Base-by-base conservation (phyloP, 306 rosid species). In the Pyrus bretschneideri region DNA sequence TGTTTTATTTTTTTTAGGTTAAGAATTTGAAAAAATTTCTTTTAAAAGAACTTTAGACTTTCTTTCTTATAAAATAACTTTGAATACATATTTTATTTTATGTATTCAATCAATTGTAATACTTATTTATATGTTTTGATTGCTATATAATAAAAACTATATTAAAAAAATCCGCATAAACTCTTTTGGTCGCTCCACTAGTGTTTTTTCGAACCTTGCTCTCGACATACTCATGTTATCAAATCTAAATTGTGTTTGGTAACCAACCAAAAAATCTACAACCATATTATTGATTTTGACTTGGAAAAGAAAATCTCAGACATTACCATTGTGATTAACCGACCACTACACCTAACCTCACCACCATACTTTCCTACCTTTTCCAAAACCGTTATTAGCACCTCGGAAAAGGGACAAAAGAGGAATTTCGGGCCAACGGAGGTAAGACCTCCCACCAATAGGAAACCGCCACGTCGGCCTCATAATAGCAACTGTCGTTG, bases 391-490 rank as follows among this genome's bases (percentile, higher is more conserved):
- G 84, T 63, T 44, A 85, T 77, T 81, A 68, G 29, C 27, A 40
- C 35, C 31, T 62, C 3, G 4, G n/a, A 44, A 25, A 3, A 62
- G 83, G 92, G 79, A 77, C 80, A 81, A 57, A 86, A 61, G 3
- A 69, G 81, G 84, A 85, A 90, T 67, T 42, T 59, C 5, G 29
- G 0, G 8, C 13, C 14, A 3, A 31, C 9, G 18, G 35, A 5
- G 61, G 22, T 23, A 73, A 73, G 72, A 40, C 27, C 19, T 44
- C 5, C 57, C 0, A 29, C 87, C 85, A 90, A 81, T 86, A n/a
- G 25, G 14, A 22, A 61, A 15, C n/a, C 19, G 66, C 88, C 92
- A 86, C 96, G 92, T 85, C 69, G 38, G 11, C 76, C 85, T 23
- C 83, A 71, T 60, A 73, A 49, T 40, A 51, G 72, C 68, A 52